phyloP scores from a whole-genome alignment of 2,329 filamentous ascomycete genomes.

The Macroventuria anomochaeta region DNA sequence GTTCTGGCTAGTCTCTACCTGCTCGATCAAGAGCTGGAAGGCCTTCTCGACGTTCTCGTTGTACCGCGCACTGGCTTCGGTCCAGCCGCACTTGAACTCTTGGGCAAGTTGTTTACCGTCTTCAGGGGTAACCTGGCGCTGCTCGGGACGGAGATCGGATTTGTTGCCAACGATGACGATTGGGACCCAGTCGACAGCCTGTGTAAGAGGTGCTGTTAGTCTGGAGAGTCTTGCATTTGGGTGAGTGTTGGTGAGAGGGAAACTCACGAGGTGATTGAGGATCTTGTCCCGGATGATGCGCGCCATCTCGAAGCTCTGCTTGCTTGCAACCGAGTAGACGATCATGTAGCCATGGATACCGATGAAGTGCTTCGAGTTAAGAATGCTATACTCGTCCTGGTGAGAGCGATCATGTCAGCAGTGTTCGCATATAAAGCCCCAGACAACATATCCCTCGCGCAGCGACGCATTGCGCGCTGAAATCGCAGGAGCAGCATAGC shows the following conservation, averaged over 20 bases:
- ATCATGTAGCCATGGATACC: slow-evolving; percentile 99
- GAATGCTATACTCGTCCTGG: slow-evolving; percentile 96
- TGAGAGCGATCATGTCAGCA: slow-evolving; percentile 29
- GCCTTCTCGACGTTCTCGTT: slow-evolving; percentile 92
- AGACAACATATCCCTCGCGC: background rate
- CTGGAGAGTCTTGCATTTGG: background rate
- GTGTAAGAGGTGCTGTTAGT: slow-evolving; percentile 8
- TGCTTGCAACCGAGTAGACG: slow-evolving; percentile 94
- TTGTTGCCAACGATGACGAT: slow-evolving; percentile 98
- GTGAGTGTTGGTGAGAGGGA: slow-evolving; percentile 1
- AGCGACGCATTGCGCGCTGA: background rate
- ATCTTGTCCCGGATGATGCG: slow-evolving; percentile 97
- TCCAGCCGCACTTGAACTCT: slow-evolving; percentile 91
- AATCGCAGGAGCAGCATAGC: background rate
- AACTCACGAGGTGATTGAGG: slow-evolving; percentile 84
- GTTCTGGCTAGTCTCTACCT: slow-evolving; percentile 94
- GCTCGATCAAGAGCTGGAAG: slow-evolving; percentile 91
- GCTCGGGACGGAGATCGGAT: slow-evolving; percentile 88
- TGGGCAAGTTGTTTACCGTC: slow-evolving; percentile 85
- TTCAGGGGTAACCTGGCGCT: slow-evolving; percentile 86
- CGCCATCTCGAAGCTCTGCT: slow-evolving; percentile 97
- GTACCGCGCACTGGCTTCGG: slow-evolving; percentile 91
- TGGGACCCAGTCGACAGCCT: slow-evolving; percentile 92
- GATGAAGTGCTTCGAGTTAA: slow-evolving; percentile 99
- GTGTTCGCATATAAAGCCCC: background rate